phyloP scores from a whole-genome alignment of 1,284 basidiomycete species.

The Irpex sp. region DNA sequence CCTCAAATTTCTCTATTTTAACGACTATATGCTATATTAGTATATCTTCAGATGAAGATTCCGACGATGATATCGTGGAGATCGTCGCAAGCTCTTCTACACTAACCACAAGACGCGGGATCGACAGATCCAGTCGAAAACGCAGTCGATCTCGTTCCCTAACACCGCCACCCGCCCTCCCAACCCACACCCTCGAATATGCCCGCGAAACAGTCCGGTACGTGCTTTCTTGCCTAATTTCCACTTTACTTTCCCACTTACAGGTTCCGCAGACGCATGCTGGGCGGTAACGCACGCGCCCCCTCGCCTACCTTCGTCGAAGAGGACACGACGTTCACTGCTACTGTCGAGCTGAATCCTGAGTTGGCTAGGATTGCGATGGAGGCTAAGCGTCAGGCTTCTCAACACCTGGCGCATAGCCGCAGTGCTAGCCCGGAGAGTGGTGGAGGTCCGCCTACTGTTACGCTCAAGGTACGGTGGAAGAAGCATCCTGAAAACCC shows the following conservation, averaged over 20 bases:
- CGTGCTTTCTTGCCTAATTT: slow-evolving; percentile 11
- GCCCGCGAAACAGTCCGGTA: slow-evolving; percentile 56
- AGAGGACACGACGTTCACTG: slow-evolving; percentile 39
- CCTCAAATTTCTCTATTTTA: background rate
- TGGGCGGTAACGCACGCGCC: slow-evolving; percentile 24
- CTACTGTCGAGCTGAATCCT: slow-evolving; percentile 48
- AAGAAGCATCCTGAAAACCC: slow-evolving; percentile 52
- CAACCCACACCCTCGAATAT: slow-evolving; percentile 42
- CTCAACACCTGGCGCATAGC: slow-evolving; percentile 16
- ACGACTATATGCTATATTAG: slow-evolving; percentile 12
- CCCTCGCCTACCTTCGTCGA: slow-evolving; percentile 35
- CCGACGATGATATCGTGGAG: slow-evolving; percentile 29
- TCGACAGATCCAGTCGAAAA: slow-evolving; percentile 31
- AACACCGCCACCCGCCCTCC: slow-evolving; percentile 64
- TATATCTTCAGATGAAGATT: slow-evolving; percentile 45
- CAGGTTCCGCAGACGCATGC: background rate
- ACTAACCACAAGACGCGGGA: background rate
- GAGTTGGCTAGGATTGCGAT: slow-evolving; percentile 53
- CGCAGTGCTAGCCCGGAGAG: slow-evolving; percentile 17
- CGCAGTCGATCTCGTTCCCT: slow-evolving; percentile 63
- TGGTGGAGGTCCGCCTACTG: slow-evolving; percentile 32
- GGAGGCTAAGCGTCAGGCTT: slow-evolving; percentile 22
- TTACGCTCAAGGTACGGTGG: slow-evolving; percentile 55
- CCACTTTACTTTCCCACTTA: background rate
- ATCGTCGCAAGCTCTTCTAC: background rate